phyloP scores from a whole-genome alignment of 2,329 filamentous ascomycete species.

The Venturia nashicola region DNA sequence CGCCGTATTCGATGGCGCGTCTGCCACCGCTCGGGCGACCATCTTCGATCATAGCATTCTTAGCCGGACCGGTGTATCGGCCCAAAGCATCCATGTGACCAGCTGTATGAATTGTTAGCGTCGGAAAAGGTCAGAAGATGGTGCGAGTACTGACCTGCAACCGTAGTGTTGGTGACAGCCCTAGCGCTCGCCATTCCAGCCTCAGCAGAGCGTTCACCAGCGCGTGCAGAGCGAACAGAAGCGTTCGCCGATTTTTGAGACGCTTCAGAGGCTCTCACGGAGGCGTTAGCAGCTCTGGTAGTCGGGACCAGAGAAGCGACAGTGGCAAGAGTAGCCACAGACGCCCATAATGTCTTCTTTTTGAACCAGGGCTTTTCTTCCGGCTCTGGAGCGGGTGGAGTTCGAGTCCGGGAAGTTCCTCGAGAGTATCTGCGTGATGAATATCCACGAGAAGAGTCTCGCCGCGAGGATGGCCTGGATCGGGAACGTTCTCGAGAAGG shows the following conservation, averaged over 20 bases:
- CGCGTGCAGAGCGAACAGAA: neutral
- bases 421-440: neutral
- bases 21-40: neutral
- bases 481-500: neutral
- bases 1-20: neutral
- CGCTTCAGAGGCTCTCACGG: neutral
- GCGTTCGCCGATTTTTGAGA: neutral
- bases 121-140: neutral
- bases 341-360: constrained; percentile 10
- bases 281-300: constrained; percentile 3
- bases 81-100: constrained; percentile 3
- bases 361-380: constrained; percentile 10
- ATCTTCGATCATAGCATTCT: neutral
- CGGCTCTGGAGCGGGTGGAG: neutral
- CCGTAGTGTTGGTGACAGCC: neutral
- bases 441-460: neutral
- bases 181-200: neutral
- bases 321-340: constrained; percentile 8
- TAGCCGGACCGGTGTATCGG: constrained; percentile 3
- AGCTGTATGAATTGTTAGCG: neutral
- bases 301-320: constrained; percentile 7
- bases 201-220: neutral
- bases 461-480: neutral
- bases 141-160: neutral
- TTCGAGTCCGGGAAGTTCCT: neutral